A percentile compares a stretch with the other conserved stretches of the same genome.
Evolutionary conservation across 2,329 filamentous ascomycete species (phyloP).

Genomic region (Juglanconis oblonga): DNA sequence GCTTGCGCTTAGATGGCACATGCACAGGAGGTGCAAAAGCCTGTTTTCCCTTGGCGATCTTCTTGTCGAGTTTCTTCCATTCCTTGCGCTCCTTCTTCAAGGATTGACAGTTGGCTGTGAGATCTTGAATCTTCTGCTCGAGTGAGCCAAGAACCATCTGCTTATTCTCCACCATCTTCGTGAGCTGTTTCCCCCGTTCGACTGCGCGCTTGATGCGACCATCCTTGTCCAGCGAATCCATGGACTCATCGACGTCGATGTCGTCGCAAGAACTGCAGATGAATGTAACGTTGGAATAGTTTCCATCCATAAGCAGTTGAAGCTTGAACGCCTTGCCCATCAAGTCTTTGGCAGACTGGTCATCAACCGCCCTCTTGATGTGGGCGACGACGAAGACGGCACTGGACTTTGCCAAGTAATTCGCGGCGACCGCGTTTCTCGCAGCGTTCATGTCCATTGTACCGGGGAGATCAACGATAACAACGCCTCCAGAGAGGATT

Average conservation of each 20-base stretch:
- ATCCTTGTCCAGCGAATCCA: slow-evolving; percentile 1
- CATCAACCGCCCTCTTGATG: slow-evolving; percentile 58
- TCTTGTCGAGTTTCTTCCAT: not conserved
- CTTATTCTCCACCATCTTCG: not conserved
- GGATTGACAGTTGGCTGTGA: not conserved
- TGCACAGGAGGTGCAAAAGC: not conserved
- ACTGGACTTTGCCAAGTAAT: slow-evolving; percentile 59
- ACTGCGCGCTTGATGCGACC: not conserved
- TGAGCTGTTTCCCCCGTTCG: not conserved
- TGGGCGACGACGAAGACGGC: slow-evolving; percentile 61
- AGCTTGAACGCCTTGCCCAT: slow-evolving; percentile 55
- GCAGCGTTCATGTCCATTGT: slow-evolving; percentile 59
- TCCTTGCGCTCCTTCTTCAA: not conserved
- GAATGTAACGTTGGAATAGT: slow-evolving; percentile 53
- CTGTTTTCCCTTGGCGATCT: not conserved
- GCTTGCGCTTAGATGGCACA: slow-evolving; percentile 11
- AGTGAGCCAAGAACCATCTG: not conserved
- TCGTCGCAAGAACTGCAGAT: slow-evolving; percentile 65
- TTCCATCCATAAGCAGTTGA: slow-evolving; percentile 58
- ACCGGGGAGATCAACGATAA: slow-evolving; percentile 51
- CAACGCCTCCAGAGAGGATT: slow-evolving; percentile 32
- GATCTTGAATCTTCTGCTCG: not conserved
- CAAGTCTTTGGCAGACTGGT: slow-evolving; percentile 54
- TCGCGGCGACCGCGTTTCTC: slow-evolving; percentile 52
- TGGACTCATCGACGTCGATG: slow-evolving; percentile 31